Evolutionary conservation across 352 stramenopile genomes (phyloP), one percentile per base, ranked within the genome.

Genomic region (Nothophytophthora sp.): DNA sequence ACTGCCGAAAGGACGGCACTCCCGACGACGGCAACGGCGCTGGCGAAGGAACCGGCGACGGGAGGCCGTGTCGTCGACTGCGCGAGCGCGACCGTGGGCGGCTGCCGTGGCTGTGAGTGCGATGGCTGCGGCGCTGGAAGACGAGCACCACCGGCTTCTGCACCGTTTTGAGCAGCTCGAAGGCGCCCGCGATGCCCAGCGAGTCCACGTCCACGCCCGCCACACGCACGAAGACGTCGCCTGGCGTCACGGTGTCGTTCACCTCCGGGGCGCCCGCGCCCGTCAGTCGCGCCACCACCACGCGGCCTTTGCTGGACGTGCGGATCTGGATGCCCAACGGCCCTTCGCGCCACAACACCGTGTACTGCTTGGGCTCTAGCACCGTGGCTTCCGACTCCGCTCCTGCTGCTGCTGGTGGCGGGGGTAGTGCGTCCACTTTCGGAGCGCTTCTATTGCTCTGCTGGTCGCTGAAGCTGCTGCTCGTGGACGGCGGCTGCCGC

Each of bases 311-410:
- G 33, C 55, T 72, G 3, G 75, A 86, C 16, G 70, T 76, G 27
- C 86, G 90, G 48, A 95, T 92, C 56, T 92, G 82, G 44, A 95
- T 88, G 9, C 85, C 85, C 5, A 95, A 69, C 4, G 83, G 77
- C 1, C 85, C 85, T 5, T 88, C 76, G 16, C 69, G 60, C 85
- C 85, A 95, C 16, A 89, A 41, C 12, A 95, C 72, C 6, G 76
- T 73, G 61, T 93, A 95, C 55, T 93, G 79, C 23, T 55, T 67
- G 3, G 71, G 60, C 4, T 77, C 63, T 40, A 73, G 38, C 2
- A 36, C 34, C 9, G 45, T 15, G 67, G 42, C 19, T 36, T 46
- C 29, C 10, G 18, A 42, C 29, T 18, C 36, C 38, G 18, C 5
- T 43, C 47, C 16, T 52, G n/a, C 5, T 38, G 20, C 10, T 18